Conservation (phyloP, 805 yeast species). For the Candida xiaguanensis region DNA sequence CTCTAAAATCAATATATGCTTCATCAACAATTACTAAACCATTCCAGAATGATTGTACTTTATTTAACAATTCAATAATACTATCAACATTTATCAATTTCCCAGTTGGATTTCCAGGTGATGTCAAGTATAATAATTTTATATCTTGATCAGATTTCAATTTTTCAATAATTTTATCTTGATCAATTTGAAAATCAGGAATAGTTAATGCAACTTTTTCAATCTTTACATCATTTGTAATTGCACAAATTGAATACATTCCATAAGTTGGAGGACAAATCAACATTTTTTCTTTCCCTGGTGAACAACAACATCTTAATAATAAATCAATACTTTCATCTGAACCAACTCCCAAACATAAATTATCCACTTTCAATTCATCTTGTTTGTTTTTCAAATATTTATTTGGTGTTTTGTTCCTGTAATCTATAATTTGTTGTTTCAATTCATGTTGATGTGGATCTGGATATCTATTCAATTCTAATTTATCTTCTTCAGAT, state of each 20-base stretch:
- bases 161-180: conserved; percentile 48
- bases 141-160: conserved; percentile 56
- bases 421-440: conserved; percentile 61
- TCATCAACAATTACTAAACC: conserved; percentile 88
- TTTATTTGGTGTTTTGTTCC: conserved; percentile 51
- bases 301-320: conserved; percentile 78
- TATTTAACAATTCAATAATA: conserved; percentile 38
- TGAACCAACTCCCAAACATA: conserved; percentile 95
- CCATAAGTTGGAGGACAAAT: conserved; percentile 96
- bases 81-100: conserved; percentile 45
- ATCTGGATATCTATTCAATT: conserved; percentile 91
- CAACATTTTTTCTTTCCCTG: conserved; percentile 77
- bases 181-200: conserved; percentile 55
- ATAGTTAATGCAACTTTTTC: conserved; percentile 63
- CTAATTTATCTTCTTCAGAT: conserved; percentile 44
- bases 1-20: conserved; percentile 84
- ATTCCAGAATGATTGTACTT: conserved; percentile 53
- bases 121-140: conserved; percentile 78
- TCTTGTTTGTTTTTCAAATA: conserved; percentile 8
- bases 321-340: conserved; percentile 92
- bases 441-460: conserved; percentile 88
- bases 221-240: conserved; percentile 80
- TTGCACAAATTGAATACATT: conserved; percentile 91
- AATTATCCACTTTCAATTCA: conserved; percentile 54
- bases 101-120: conserved; percentile 98